Evolutionary conservation across 2,329 filamentous ascomycete species (phyloP).

Genomic region (Alternaria rosae): DNA sequence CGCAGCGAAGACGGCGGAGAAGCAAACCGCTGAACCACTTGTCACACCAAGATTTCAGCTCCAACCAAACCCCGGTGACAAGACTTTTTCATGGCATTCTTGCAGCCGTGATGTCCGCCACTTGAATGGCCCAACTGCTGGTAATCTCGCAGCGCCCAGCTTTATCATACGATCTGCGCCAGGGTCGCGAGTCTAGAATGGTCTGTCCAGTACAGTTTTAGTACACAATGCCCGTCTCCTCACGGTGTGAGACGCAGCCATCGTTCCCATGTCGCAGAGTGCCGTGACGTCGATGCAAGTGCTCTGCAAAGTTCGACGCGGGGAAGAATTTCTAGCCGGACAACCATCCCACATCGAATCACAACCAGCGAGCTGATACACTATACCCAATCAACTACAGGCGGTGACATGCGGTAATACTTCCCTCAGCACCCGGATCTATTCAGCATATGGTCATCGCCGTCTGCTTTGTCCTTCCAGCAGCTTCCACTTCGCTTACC

Average conservation of each 20-base stretch:
- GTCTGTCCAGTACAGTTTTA: not conserved
- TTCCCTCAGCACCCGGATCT: not conserved
- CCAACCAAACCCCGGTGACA: not conserved
- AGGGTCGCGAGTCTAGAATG: not conserved
- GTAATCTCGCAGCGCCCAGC: conserved; percentile 1
- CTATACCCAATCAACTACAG: not conserved
- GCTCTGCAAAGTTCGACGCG: not conserved
- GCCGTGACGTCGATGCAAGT: not conserved
- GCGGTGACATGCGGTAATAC: not conserved
- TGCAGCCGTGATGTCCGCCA: conserved; percentile 3
- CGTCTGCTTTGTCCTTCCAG: not conserved
- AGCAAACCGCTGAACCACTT: not conserved
- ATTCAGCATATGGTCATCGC: not conserved
- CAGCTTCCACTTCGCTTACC: not conserved
- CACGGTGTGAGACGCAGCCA: conserved; percentile 2
- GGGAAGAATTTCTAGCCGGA: not conserved
- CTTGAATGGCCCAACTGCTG: not conserved
- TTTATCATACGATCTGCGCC: not conserved
- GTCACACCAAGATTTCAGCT: conserved; percentile 2
- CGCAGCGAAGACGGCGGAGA: not conserved
- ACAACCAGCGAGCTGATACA: not conserved
- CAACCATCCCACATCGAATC: not conserved
- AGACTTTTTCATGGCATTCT: not conserved
- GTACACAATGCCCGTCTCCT: not conserved
- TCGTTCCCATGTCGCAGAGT: conserved; percentile 8